Conservation (phyloP, 192 early-diverging fungal species). For the Mortierella alpina region DNA sequence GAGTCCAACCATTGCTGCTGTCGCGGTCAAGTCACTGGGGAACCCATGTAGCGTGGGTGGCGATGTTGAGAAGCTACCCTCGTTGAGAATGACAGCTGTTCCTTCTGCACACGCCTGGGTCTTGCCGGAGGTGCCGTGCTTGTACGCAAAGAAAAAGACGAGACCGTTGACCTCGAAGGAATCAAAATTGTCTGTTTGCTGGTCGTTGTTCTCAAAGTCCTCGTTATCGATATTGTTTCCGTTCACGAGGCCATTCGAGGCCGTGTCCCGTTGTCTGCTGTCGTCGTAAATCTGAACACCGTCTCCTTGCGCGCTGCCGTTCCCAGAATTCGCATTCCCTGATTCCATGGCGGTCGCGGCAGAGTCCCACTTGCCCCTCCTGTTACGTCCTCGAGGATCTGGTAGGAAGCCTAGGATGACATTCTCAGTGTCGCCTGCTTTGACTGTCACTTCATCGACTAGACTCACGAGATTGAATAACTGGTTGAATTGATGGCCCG, state of each 20-base stretch:
- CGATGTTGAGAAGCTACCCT: slow-evolving; percentile 2
- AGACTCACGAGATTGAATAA: slow-evolving; percentile 94
- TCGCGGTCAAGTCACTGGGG: not conserved
- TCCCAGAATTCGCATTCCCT: slow-evolving; percentile 33
- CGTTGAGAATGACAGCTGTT: not conserved
- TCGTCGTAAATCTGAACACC: slow-evolving; percentile 49
- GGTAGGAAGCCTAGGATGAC: slow-evolving; percentile 89
- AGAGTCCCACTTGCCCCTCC: slow-evolving; percentile 43
- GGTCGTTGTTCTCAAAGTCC: slow-evolving; percentile 73
- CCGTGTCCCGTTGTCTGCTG: slow-evolving; percentile 39
- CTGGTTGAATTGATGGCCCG: slow-evolving; percentile 84
- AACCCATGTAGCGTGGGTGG: slow-evolving; percentile 17
- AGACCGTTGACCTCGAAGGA: slow-evolving; percentile 83
- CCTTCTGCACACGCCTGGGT: not conserved
- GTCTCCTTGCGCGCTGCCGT: slow-evolving; percentile 49
- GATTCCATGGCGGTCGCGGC: slow-evolving; percentile 13
- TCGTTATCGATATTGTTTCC: slow-evolving; percentile 46
- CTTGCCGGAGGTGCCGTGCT: slow-evolving; percentile 1
- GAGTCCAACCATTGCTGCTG: slow-evolving; percentile 2
- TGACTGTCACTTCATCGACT: slow-evolving; percentile 74
- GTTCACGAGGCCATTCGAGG: slow-evolving; percentile 38
- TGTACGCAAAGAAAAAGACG: slow-evolving; percentile 85
- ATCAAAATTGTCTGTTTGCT: slow-evolving; percentile 54
- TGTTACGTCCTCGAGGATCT: slow-evolving; percentile 36
- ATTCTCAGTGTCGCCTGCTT: slow-evolving; percentile 72